Conservation (phyloP, 106 monocot genomes). For the Apostasia ramifera region DNA sequence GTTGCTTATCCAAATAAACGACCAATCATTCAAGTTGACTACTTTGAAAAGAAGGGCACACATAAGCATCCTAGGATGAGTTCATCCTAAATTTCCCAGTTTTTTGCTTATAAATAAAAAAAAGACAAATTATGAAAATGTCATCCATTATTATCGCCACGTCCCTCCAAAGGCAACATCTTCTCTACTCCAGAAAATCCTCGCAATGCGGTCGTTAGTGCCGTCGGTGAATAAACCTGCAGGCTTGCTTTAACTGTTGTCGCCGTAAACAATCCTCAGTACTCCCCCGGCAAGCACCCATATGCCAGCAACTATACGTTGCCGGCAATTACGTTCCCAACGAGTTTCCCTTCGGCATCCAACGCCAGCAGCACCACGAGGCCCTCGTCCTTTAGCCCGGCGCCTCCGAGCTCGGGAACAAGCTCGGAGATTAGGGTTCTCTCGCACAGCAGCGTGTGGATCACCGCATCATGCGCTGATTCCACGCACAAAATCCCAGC, state of each 20-base stretch:
- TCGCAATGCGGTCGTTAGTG: constrained; percentile 38
- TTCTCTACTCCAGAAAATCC: too few species aligned
- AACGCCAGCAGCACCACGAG: constrained; percentile 29
- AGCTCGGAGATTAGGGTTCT: constrained; percentile 31
- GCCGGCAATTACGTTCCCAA: constrained; percentile 48
- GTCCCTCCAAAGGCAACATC: too few species aligned
- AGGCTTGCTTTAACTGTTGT: constrained; percentile 15
- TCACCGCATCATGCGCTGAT: constrained; percentile 69
- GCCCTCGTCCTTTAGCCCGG: constrained; percentile 64
- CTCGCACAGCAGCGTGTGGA: constrained; percentile 43
- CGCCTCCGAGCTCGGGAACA: constrained; percentile 35
- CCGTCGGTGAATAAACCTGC: constrained; percentile 67
- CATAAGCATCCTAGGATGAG: too few species aligned
- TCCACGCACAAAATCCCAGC: constrained; percentile 69
- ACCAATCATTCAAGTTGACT: too few species aligned
- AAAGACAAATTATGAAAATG: too few species aligned
- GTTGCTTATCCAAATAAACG: too few species aligned
- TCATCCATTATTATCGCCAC: too few species aligned
- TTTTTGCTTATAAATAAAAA: too few species aligned
- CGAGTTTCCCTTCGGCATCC: constrained; percentile 39
- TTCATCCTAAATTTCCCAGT: too few species aligned
- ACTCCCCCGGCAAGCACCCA: constrained; percentile 43
- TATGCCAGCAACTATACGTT: constrained; percentile 42
- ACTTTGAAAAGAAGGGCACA: too few species aligned
- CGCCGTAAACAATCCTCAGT: constrained; percentile 59